Conservation (phyloP, 441 rosid genomes). For the Euphorbia corollata region DNA sequence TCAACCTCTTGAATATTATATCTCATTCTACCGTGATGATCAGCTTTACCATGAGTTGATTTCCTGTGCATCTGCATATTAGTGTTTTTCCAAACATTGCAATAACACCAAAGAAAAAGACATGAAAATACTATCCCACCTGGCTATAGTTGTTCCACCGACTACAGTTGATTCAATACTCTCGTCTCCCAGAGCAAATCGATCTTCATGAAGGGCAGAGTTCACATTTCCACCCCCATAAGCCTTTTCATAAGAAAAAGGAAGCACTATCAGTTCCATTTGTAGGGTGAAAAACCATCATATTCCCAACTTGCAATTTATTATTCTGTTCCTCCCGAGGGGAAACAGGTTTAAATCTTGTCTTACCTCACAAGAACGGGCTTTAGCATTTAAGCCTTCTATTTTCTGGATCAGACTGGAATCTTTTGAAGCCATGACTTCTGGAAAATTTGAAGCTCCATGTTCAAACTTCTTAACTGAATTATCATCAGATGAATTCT, state of each 20-base stretch:
- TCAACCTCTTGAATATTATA: conserved; percentile 43
- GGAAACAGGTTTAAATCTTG: conserved; percentile 33
- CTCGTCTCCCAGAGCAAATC: conserved; percentile 36
- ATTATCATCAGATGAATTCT: conserved; percentile 33
- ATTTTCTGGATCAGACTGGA: conserved; percentile 75
- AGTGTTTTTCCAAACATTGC: conserved; percentile 25
- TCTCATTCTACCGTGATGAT: conserved; percentile 52
- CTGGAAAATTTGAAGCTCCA: conserved; percentile 22
- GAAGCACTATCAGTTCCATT: conserved; percentile 35
- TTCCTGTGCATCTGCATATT: conserved; percentile 47
- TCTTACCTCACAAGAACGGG: conserved; percentile 41
- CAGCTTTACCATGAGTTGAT: conserved; percentile 42
- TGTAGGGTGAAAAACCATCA: conserved; percentile 27
- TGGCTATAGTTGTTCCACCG: conserved; percentile 37
- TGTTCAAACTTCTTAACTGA: conserved; percentile 27
- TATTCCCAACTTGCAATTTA: conserved; percentile 33
- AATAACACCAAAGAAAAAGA: conserved; percentile 26
- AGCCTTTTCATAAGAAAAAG: conserved; percentile 26
- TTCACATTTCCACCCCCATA: conserved; percentile 27
- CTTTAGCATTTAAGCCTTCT: conserved; percentile 68
- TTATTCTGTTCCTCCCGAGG: conserved; percentile 41
- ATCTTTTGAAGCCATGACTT: conserved; percentile 36
- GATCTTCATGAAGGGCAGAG: conserved; percentile 28
- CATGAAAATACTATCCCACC: conserved; percentile 44
- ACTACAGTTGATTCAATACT: conserved; percentile 30